A percentile compares a stretch with the other conserved stretches of the same genome.
Conservation (phyloP, 2,329 filamentous ascomycete species). For the Capronia coronata region DNA sequence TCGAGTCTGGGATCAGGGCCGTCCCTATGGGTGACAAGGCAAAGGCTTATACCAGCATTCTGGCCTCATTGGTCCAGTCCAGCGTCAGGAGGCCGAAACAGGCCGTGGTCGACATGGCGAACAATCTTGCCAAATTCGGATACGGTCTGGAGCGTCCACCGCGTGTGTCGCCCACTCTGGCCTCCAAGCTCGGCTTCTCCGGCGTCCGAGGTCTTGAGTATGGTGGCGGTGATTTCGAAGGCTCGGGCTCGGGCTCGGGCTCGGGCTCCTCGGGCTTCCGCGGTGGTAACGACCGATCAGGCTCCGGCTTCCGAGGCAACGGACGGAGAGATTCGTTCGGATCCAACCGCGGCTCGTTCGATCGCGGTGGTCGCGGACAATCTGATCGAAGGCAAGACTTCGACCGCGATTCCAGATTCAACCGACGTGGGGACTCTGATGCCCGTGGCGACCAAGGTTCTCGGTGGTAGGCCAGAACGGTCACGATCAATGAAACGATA, state of each 20-base stretch:
- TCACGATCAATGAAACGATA: not conserved
- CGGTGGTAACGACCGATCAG: no score
- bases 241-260: not conserved
- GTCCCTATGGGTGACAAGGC: constrained; percentile 30
- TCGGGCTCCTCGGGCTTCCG: not conserved
- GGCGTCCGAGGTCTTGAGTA: constrained; percentile 29
- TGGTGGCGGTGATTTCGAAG: constrained; percentile 1
- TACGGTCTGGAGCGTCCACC: constrained; percentile 44
- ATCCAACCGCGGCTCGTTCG: constrained; percentile 12
- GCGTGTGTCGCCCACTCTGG: constrained; percentile 25
- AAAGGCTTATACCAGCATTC: constrained; percentile 31
- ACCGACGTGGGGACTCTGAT: not conserved
- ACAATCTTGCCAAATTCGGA: constrained; percentile 41
- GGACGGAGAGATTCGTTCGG: constrained; percentile 5
- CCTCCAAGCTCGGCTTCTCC: constrained; percentile 31
- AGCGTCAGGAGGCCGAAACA: constrained; percentile 31
- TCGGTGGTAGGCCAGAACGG: constrained; percentile 1
- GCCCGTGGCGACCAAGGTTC: not conserved
- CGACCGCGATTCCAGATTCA: not conserved
- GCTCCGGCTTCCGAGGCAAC: constrained; percentile 4
- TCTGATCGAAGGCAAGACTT: not conserved
- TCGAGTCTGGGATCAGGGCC: constrained; percentile 40
- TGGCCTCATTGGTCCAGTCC: constrained; percentile 26
- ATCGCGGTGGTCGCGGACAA: constrained; percentile 1
- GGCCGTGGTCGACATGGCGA: constrained; percentile 40